A percentile compares a stretch with the other conserved stretches of the same genome.
These are phyloP conservation scores for Vararia minispora DNA, from an alignment of 768 basidiomycete species.

Conservation along the genomic window DNA sequence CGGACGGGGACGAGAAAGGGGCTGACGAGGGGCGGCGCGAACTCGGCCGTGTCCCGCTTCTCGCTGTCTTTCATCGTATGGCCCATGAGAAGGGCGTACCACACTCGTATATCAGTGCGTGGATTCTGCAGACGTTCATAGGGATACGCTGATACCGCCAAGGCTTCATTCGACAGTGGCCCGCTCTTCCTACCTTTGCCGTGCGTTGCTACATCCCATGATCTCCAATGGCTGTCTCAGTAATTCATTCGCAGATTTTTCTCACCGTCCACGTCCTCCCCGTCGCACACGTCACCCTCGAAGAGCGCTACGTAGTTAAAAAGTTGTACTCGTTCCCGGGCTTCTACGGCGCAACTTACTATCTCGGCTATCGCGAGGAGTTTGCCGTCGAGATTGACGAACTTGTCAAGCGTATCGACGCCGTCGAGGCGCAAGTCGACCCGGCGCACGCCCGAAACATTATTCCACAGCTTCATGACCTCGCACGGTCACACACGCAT, in stretches of 20 bases:
- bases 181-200: conserved; percentile 53
- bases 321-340: conserved; percentile 29
- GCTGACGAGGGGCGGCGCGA: conserved; percentile 4
- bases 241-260: conserved; percentile 36
- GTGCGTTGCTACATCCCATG: conserved; percentile 25
- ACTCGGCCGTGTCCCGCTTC: conserved; percentile 6
- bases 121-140: conserved; percentile 6
- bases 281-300: conserved; percentile 32
- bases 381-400: conserved; percentile 36
- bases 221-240: not conserved
- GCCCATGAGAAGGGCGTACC: conserved; percentile 23
- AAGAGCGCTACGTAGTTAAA: conserved; percentile 43
- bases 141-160: not conserved
- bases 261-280: conserved; percentile 45
- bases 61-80: conserved; percentile 11
- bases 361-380: conserved; percentile 52
- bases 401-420: conserved; percentile 38
- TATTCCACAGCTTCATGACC: conserved; percentile 30
- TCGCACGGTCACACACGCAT: conserved; percentile 36
- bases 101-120: conserved; percentile 44
- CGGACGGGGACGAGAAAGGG: not conserved
- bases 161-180: conserved; percentile 57
- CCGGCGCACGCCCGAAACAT: conserved; percentile 21
- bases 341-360: conserved; percentile 51
- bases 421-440: conserved; percentile 32